Base-by-base conservation (phyloP, 192 early-diverging fungal genomes). In the Linnemannia exigua region DNA sequence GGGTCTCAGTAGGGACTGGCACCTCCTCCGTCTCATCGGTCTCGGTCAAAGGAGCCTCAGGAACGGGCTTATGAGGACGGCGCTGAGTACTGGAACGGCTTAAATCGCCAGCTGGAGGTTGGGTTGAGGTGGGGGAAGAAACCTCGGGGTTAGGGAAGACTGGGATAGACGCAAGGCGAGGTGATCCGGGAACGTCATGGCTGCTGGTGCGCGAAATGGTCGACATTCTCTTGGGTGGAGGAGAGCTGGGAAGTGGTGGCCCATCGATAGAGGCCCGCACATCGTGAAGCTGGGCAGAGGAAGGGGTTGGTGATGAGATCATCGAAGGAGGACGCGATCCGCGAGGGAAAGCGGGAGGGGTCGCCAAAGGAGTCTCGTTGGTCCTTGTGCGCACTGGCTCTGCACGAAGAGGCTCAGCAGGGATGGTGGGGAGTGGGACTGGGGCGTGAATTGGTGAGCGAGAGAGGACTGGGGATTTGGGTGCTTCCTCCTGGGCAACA, bases 301-400 rank as follows among this genome's bases (percentile, higher is more conserved):
- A 33, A 8, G 69, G 50, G 0, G 70, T 48, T 41, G 84, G 84
- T 1, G 84, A 86, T 7, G 51, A 69, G 47, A 86, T 77, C 84
- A 86, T 86, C 5, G 84, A 86, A 1, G 84, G 70, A 69, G 84
- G 84, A 36, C 84, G 84, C 17, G 84, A 80, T 41, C 71, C 54
- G 11, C 84, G 78, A 54, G 78, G 78, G 50, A 77, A 8, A 8
- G 84, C 35, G 41, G 84, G 78, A 33, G 79, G 84, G 14, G 84
- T 80, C 22, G 79, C 79, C 46, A 76, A 15, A 2, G 84, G 83
- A 11, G 61, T 20, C 20, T 79, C 77, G 36, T 84, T 75, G 15
- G 84, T 77, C n/a, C 77, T 76, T 17, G 31, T 22, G 15, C 70
- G 77, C 25, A 35, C 35, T 6, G 74, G 70, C 31, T 86, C 84